Base-by-base conservation (phyloP, 169 alveolate species). In the Ichthyophthirius multifiliis region DNA sequence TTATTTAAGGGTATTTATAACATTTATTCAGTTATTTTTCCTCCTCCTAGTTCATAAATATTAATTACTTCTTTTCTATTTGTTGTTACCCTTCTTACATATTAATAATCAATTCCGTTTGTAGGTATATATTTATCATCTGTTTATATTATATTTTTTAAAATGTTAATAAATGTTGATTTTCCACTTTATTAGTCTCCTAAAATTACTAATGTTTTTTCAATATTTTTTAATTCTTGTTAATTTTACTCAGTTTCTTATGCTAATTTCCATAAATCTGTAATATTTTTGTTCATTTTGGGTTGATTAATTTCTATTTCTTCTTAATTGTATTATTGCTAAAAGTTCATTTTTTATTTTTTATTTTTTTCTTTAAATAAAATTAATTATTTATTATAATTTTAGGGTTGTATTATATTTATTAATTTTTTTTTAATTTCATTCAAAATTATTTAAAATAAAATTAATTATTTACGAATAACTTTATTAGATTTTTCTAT, bases 121-220 rank as follows among this genome's bases (percentile, higher is more conserved):
- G 71, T 55, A 27, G 71, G 71, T 27, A 55, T 55, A 23, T 55
- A 27, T 5, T 39, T 16, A 55, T 55, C 71, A 2, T 55, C 71
- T 55, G 13, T 39, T 55, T 55, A 27, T 23, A 15, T 13, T 23
- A 20, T 20, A 55, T 55, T 55, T 23, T 55, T 55, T 39, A 55
- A 55, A 55, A 55, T 55, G 31, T 55, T 55, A 1, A 55, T 39
- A 55, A 55, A 55, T 55, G 71, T 4, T 0, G 71, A 27, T 55
- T 55, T 55, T 7, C 71, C 71, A 55, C 71, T 55, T 55, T 39
- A 34, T 20, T 55, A 27, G 31, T 55, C 71, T 27, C 71, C 71
- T 27, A 55, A 5, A 10, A 55, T 39, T 10, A 55, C 16, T n/a
- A 55, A 55, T 15, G 71, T 55, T 27, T 55, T 55, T 39, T 55